A percentile compares a stretch with the other conserved stretches of the same genome.
phyloP scores from a whole-genome alignment of 768 basidiomycete genomes.

The Fomitopsis serialis region DNA sequence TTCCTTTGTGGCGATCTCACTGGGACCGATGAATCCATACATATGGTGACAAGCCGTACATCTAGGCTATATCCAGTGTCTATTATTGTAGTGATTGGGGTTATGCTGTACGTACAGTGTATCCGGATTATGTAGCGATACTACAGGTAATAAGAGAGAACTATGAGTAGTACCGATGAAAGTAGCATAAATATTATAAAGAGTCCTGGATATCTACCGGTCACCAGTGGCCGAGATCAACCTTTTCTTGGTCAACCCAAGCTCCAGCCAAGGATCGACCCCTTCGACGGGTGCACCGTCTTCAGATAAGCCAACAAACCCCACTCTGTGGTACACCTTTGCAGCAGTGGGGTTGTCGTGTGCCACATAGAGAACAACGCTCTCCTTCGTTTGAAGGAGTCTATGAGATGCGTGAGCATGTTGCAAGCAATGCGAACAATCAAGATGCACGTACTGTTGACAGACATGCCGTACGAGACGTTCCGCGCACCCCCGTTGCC shows the following conservation, averaged over 20 bases:
- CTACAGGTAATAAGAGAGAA: too few relatives aligned
- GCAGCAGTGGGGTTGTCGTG: conserved; percentile 47
- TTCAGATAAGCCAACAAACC: conserved; percentile 51
- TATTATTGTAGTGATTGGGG: too few relatives aligned
- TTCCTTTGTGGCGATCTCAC: too few relatives aligned
- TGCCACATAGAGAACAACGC: conserved; percentile 64
- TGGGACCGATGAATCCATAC: too few relatives aligned
- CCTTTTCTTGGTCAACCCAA: conserved; percentile 49
- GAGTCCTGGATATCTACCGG: conserved; percentile 41
- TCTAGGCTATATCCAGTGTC: too few relatives aligned
- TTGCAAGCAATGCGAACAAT: neutral
- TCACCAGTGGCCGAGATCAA: conserved; percentile 70
- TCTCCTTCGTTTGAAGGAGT: conserved; percentile 35
- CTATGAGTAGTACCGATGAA: neutral
- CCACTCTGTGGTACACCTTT: conserved; percentile 57
- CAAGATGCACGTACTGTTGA: conserved; percentile 36
- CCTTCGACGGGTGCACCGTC: conserved; percentile 27
- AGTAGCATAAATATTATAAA: neutral
- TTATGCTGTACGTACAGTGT: too few relatives aligned
- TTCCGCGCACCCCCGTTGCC: conserved; percentile 53
- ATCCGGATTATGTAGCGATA: too few relatives aligned
- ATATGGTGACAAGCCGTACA: too few relatives aligned
- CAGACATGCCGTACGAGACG: conserved; percentile 56
- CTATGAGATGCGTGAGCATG: conserved; percentile 12
- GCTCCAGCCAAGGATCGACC: conserved; percentile 53